Evolutionary conservation across 129 eudicot species (phyloP).

Genomic region (Heracleum sosnowskyi): DNA sequence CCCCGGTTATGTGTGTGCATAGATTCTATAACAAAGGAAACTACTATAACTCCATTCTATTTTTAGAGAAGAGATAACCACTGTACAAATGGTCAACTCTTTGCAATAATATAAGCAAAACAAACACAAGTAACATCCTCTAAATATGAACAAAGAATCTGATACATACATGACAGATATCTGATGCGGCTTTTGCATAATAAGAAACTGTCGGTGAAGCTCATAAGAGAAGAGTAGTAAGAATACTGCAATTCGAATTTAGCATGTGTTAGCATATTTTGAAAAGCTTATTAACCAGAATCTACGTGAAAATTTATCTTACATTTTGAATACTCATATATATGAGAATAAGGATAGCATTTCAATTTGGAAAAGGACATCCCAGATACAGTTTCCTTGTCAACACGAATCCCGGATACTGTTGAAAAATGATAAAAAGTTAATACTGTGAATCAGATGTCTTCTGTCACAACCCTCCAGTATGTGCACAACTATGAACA

Average conservation of each 20-base stretch:
- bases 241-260: slow-evolving; percentile 42
- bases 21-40: neutral
- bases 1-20: neutral
- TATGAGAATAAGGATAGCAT: neutral
- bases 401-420: neutral
- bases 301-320: neutral
- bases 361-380: neutral
- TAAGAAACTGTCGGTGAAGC: slow-evolving; percentile 60
- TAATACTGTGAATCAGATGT: neutral
- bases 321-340: slow-evolving; percentile 6
- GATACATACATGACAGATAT: slow-evolving; percentile 61
- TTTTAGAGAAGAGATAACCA: neutral
- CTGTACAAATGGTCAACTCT: neutral
- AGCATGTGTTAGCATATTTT: slow-evolving; percentile 7
- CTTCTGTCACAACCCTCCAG: neutral
- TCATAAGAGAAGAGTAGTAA: slow-evolving; percentile 68
- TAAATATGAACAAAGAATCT: neutral
- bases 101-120: neutral
- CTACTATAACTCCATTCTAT: neutral
- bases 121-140: neutral
- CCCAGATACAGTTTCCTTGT: slow-evolving; percentile 13
- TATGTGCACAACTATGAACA: neutral
- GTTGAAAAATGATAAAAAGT: neutral
- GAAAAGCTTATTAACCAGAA: neutral
- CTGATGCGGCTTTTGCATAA: slow-evolving; percentile 34